Evolutionary conservation across 306 rosid species (phyloP).

Genomic region (Myrica gale): DNA sequence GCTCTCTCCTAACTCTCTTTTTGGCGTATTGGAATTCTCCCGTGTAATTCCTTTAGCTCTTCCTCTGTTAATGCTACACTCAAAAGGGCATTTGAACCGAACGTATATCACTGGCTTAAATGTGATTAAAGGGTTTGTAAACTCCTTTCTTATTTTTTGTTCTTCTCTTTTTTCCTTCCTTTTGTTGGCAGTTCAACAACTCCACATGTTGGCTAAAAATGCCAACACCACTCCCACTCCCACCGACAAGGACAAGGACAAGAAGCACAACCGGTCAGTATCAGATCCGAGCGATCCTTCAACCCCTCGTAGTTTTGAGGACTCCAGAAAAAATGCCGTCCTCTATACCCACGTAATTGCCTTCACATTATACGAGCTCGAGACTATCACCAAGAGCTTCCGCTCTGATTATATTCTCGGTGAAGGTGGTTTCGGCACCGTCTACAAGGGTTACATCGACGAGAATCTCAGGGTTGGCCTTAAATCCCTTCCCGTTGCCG

Average conservation of each 20-base stretch:
- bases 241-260: slow-evolving; percentile 35
- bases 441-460: slow-evolving; percentile 94
- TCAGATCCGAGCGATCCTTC: slow-evolving; percentile 99
- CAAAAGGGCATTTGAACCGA: neutral
- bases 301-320: slow-evolving; percentile 72
- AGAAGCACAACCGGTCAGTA: slow-evolving; percentile 55
- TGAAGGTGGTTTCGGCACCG: slow-evolving; percentile 98
- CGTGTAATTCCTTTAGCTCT: neutral
- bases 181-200: slow-evolving; percentile 69
- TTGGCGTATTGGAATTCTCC: neutral
- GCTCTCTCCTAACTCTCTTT: neutral
- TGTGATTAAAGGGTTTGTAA: neutral
- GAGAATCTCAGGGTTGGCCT: slow-evolving; percentile 97
- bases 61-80: neutral
- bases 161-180: neutral
- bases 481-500: slow-evolving; percentile 93
- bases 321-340: slow-evolving; percentile 64
- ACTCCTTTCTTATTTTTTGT: neutral
- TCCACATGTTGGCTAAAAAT: slow-evolving; percentile 40
- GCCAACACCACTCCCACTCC: slow-evolving; percentile 11
- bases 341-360: slow-evolving; percentile 89
- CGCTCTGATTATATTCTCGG: slow-evolving; percentile 91
- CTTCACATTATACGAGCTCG: slow-evolving; percentile 87
- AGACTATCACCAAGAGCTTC: slow-evolving; percentile 95
- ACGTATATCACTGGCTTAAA: neutral